Percentiles rank a stretch among this genome's conserved stretches.
phyloP scores from a whole-genome alignment of 1,139 yeast species.

The Pichia sp. region DNA sequence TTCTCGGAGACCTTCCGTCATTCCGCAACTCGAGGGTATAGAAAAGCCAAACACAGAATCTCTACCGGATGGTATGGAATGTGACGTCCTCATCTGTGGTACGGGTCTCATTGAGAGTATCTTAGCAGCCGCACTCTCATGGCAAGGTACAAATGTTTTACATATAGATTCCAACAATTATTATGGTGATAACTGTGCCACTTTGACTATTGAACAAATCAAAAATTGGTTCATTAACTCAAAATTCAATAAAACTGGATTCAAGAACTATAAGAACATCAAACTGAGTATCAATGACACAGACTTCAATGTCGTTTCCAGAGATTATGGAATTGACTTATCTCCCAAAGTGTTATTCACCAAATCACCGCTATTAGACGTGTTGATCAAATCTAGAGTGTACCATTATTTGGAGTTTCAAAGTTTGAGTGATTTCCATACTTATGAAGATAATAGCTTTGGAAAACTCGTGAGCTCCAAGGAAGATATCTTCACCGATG shows the following conservation, averaged over 20 bases:
- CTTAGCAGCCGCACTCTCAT: constrained; percentile 87
- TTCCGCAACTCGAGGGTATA: constrained; percentile 63
- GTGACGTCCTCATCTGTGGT: constrained; percentile 87
- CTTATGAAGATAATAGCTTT: constrained; percentile 84
- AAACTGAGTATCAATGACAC: constrained; percentile 66
- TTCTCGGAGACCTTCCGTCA: constrained; percentile 54
- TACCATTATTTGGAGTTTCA: constrained; percentile 90
- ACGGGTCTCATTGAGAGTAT: constrained; percentile 88
- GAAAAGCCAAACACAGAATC: constrained; percentile 45
- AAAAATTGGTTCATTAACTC: constrained; percentile 75
- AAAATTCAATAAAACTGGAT: constrained; percentile 30
- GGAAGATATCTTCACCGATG: constrained; percentile 91
- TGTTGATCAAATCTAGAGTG: constrained; percentile 77
- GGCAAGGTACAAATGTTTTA: constrained; percentile 91
- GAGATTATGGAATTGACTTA: constrained; percentile 80
- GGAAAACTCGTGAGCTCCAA: constrained; percentile 78
- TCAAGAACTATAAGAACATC: constrained; percentile 51
- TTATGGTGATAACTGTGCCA: constrained; percentile 85
- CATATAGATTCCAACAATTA: constrained; percentile 79
- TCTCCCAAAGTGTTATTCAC: constrained; percentile 89
- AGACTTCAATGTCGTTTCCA: constrained; percentile 43
- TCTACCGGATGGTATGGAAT: constrained; percentile 44
- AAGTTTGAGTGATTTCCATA: constrained; percentile 81
- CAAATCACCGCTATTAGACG: constrained; percentile 71
- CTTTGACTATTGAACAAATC: constrained; percentile 78